Evolutionary conservation across 352 stramenopile species (phyloP).

Genomic region (Phytopythium aichiense): DNA sequence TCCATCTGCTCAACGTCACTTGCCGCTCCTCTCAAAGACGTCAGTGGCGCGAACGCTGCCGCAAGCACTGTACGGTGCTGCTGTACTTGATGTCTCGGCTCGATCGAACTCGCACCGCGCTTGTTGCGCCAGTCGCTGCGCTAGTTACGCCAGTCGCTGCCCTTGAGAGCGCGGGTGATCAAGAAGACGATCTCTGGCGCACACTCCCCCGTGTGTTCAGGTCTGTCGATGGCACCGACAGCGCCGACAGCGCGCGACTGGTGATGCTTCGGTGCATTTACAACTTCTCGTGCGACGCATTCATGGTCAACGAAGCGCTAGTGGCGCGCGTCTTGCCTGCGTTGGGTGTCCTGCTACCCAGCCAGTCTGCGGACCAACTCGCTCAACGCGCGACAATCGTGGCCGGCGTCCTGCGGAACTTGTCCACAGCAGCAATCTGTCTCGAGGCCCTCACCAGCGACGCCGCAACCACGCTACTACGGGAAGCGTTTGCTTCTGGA

Average conservation of each 20-base stretch:
- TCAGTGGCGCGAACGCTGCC: conserved; percentile 23
- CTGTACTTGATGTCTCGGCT: conserved; percentile 56
- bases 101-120: conserved; percentile 19
- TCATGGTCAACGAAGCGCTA: conserved; percentile 15
- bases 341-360: conserved; percentile 14
- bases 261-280: conserved; percentile 56
- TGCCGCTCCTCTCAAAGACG: conserved; percentile 15
- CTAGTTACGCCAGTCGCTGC: conserved; percentile 5
- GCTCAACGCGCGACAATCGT: conserved; percentile 18
- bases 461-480: conserved; percentile 35
- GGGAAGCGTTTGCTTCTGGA: conserved; percentile 43
- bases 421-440: conserved; percentile 30
- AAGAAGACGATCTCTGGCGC: background rate
- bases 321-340: conserved; percentile 16
- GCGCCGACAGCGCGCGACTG: conserved; percentile 9
- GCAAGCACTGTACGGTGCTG: conserved; percentile 44
- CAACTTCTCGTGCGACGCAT: conserved; percentile 48
- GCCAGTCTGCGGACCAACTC: background rate
- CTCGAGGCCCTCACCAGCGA: conserved; percentile 39
- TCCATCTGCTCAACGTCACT: background rate
- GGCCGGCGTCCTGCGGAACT: conserved; percentile 51
- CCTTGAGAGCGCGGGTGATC: background rate
- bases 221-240: background rate
- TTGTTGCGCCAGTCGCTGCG: conserved; percentile 12
- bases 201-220: background rate